Evolutionary conservation across 2,329 filamentous ascomycete genomes (phyloP), one percentile per base, ranked within the genome.

Genomic region (Amesomyces nigricolor): DNA sequence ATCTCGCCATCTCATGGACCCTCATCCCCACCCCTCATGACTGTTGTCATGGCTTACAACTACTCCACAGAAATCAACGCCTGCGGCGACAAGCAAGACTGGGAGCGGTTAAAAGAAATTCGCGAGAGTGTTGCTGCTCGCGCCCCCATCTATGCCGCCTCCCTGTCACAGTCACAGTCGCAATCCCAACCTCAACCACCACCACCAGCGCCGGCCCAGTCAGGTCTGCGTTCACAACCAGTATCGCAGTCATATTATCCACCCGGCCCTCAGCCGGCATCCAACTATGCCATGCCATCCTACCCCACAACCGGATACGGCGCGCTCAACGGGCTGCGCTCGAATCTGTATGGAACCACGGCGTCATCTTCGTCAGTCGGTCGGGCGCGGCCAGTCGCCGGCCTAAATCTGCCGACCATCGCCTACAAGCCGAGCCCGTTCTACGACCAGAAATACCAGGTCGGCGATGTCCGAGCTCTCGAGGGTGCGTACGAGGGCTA

Each of bases 371-470:
- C 48, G 14, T 22, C 19, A 35, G 14, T 38, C 10, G 22, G 19
- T 29, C 56, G 49, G n/a, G 10, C 32, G 17, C 52, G 50, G 35
- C 46, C 52, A 13, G 35, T 14, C 38, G n/a, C 30, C 19, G 26
- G 51, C 19, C 32, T 58, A n/a, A 43, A 38, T 11, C 16, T 30
- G 14, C 47, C 55, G 35, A 54, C 16, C 38, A 65, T 70, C 10
- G 56, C 68, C 10, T 79, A 78, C 73, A 92, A 89, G 65, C 70
- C 83, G 4, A 96, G 90, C 65, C 92, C 94, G 0, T 99, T 96
- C 70, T 96, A 92, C 66, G 81, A 81, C 10, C 77, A 92, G 32
- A 68, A 85, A 45, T 76, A 82, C 53, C 78, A 82, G 29, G 71
- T 96, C 5, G 82, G 88, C 5, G 73, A 78, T 7, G 74, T 86